Base-by-base conservation (phyloP, 176 grass and related monocot species). In the Cenchrus purpureus region DNA sequence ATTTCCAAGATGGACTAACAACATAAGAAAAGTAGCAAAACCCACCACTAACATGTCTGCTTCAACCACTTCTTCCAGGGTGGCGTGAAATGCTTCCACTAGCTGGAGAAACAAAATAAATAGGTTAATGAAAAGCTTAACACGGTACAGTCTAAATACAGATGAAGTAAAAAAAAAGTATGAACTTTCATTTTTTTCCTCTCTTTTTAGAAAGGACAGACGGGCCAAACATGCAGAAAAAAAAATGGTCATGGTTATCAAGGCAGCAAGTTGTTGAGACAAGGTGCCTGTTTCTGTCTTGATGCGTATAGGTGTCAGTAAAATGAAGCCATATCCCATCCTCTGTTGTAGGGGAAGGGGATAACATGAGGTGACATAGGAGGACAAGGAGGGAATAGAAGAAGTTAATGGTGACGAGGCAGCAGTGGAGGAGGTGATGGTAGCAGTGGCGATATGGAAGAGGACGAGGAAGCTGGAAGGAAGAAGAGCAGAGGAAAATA, bases 31-130 rank as follows among this genome's bases (percentile, higher is more conserved):
- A 79, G 29, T 58, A 84, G 75, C 65, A 69, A 77, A 42, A 74
- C 89, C 31, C 90, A 98, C 96, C 91, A 98, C 96, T 92, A 98
- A 89, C 83, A 98, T 86, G 71, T 98, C 96, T 89, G 96, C 96
- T 79, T 98, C 93, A 71, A 91, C 91, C 20, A 98, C 93, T 92
- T 98, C 95, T 89, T 95, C 96, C 64, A 98, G 83, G 44, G 96
- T 98, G 55, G 96, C 96, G 88, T 95, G 93, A 89, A 98, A 98
- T 73, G 95, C 95, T 83, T 98, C 93, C 52, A 98, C 91, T 85
- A 98, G 83, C 95, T 98, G 87, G 52, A 80, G 20, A 66, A 44
- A 57, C 34, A 88, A 69, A 34, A 44, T 54, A 17, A 86, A 81
- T 65, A 88, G 46, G 31, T 73, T 20, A 87, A 73, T 32, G 79